Evolutionary conservation across 176 grass and related monocot species (phyloP), one percentile per base, ranked within the genome.

Genomic region (Phyllostachys edulis): DNA sequence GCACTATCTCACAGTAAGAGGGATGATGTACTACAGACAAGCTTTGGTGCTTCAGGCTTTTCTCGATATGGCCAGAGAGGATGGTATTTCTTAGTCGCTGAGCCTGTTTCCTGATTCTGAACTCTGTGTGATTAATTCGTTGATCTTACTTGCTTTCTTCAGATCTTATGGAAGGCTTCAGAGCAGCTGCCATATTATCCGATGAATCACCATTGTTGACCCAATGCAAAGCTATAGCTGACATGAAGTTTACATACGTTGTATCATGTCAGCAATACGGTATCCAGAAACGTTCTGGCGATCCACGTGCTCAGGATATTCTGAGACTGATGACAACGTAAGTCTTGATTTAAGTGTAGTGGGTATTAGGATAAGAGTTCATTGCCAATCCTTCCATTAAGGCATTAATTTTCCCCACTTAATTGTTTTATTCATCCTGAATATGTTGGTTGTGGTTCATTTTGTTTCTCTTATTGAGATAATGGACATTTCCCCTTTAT

Each of bases 1-100:
- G 46, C 32, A 39, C 79, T 63, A 77, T 76, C 76, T 69, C 89
- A 73, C 84, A 98, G 96, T 98, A 65, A 86, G 96, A 75, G 96
- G 96, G 49, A 95, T 98, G 96, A 98, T 98, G 96, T 98, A 98
- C 85, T 98, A 95, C 76, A 82, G 96, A 82, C 90, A 95, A 90
- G 96, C 96, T 87, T 84, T 98, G 84, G 93, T 88, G 67, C 92
- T 98, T 91, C 96, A 98, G 83, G 85, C 96, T 83, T 98, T 93
- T 77, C 90, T 98, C 67, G 96, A 98, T 80, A 95, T 98, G 92
- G 96, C 96, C 23, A 80, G 85, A 88, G 95, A 98, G 64, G 68
- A 95, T 18, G 96, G 96, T 95, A 91, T 52, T 54, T 67, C 44
- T 65, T 75, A 45, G 79, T 37, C 36, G 67, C 29, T 34, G 21